Conservation (phyloP, 768 basidiomycete genomes). For the Pulveroboletus ravenelii region DNA sequence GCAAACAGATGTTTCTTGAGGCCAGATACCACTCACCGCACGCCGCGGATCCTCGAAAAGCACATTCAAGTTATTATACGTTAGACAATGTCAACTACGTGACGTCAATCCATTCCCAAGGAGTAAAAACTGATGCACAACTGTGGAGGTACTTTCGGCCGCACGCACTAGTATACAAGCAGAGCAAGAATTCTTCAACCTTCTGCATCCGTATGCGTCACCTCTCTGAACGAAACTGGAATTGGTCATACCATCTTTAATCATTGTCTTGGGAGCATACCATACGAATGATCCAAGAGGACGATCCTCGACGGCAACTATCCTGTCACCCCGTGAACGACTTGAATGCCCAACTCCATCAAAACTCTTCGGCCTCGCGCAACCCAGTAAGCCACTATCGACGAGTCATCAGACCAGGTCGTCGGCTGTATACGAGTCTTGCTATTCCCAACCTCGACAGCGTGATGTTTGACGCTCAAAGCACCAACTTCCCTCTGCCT, state of each 20-base stretch:
- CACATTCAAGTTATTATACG: background rate
- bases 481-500: background rate
- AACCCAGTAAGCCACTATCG: constrained; percentile 47
- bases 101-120: background rate
- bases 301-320: background rate
- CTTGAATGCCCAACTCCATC: constrained; percentile 42
- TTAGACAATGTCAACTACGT: background rate
- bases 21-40: background rate
- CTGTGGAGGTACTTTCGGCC: background rate
- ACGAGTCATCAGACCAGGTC: constrained; percentile 53
- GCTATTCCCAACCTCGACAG: background rate
- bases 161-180: background rate
- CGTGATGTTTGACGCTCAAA: background rate
- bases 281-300: background rate
- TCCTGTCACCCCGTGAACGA: constrained; percentile 39
- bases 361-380: constrained; percentile 47
- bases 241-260: background rate
- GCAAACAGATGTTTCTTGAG: no score
- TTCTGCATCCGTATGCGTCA: background rate
- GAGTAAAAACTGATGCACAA: background rate
- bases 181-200: background rate
- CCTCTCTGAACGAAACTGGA: background rate
- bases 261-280: background rate
- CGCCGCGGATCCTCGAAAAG: background rate
- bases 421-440: constrained; percentile 4